Evolutionary conservation across 352 stramenopile genomes (phyloP).

Genomic region (Phytophthora podocarpi): DNA sequence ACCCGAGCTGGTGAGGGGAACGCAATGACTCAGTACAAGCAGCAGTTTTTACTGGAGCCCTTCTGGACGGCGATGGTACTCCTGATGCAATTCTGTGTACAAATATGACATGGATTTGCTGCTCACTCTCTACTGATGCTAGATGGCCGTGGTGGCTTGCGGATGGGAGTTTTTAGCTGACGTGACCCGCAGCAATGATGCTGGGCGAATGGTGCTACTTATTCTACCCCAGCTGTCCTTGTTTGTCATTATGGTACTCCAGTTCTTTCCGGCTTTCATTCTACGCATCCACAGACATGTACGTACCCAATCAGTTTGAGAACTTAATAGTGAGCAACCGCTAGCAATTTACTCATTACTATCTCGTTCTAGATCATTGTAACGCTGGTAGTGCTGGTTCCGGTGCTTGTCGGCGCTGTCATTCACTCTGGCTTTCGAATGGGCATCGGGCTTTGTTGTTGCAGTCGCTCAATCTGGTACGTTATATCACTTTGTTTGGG

Average conservation of each 20-base stretch:
- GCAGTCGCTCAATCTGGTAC: constrained; percentile 33
- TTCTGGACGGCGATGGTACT: constrained; percentile 14
- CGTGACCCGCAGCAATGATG: neutral
- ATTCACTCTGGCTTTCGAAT: constrained; percentile 30
- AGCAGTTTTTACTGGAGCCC: constrained; percentile 1
- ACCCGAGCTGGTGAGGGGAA: neutral
- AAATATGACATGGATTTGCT: neutral
- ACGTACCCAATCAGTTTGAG: too few relatives aligned
- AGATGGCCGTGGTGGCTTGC: constrained; percentile 14
- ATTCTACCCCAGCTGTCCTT: constrained; percentile 20
- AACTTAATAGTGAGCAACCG: too few relatives aligned
- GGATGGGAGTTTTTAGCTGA: constrained; percentile 27
- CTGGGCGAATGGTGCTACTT: constrained; percentile 1
- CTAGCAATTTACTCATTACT: neutral
- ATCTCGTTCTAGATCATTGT: constrained; percentile 1
- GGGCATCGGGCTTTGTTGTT: constrained; percentile 30
- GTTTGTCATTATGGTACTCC: constrained; percentile 2
- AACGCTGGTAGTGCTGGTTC: neutral
- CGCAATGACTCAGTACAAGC: constrained; percentile 1
- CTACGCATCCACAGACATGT: constrained; percentile 9
- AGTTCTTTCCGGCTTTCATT: constrained; percentile 4
- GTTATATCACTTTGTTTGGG: too few relatives aligned
- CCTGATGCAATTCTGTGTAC: neutral
- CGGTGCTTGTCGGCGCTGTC: constrained; percentile 2
- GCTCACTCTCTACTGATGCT: neutral